Evolutionary conservation across 176 grass and related monocot genomes (phyloP).

Genomic region (Poa annua): DNA sequence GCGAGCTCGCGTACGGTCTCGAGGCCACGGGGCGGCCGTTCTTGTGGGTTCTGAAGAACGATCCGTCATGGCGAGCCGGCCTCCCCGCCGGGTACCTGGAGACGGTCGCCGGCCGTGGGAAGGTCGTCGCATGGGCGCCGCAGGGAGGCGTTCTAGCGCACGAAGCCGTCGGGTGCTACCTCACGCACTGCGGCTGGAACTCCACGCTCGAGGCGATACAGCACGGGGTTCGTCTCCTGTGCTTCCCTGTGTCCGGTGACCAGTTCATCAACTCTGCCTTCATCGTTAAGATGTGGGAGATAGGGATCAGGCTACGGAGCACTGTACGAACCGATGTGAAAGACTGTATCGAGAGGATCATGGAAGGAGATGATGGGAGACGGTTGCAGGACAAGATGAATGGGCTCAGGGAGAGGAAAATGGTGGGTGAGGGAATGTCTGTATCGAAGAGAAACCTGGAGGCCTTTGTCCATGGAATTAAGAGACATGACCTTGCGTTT

Average conservation of each 20-base stretch:
- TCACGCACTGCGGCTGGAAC: slow-evolving; percentile 94
- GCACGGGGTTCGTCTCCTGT: slow-evolving; percentile 60
- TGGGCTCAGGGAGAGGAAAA: slow-evolving; percentile 50
- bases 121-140: slow-evolving; percentile 74
- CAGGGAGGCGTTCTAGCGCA: slow-evolving; percentile 73
- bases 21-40: slow-evolving; percentile 58
- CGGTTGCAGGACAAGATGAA: slow-evolving; percentile 51
- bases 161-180: slow-evolving; percentile 65
- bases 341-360: slow-evolving; percentile 51
- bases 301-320: slow-evolving; percentile 53
- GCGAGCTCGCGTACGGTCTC: slow-evolving; percentile 60
- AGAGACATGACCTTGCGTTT: background rate
- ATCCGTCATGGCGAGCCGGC: slow-evolving; percentile 62
- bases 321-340: slow-evolving; percentile 11
- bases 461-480: slow-evolving; percentile 48
- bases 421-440: slow-evolving; percentile 36
- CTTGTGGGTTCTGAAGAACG: slow-evolving; percentile 73
- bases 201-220: slow-evolving; percentile 81
- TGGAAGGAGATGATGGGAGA: slow-evolving; percentile 59
- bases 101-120: slow-evolving; percentile 45
- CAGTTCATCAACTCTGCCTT: slow-evolving; percentile 84
- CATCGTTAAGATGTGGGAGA: slow-evolving; percentile 67
- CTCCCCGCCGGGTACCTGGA: slow-evolving; percentile 45
- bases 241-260: slow-evolving; percentile 74
- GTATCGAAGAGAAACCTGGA: slow-evolving; percentile 46